Evolutionary conservation across 208 protist species (phyloP).

Genomic region (Crithidia bombi): DNA sequence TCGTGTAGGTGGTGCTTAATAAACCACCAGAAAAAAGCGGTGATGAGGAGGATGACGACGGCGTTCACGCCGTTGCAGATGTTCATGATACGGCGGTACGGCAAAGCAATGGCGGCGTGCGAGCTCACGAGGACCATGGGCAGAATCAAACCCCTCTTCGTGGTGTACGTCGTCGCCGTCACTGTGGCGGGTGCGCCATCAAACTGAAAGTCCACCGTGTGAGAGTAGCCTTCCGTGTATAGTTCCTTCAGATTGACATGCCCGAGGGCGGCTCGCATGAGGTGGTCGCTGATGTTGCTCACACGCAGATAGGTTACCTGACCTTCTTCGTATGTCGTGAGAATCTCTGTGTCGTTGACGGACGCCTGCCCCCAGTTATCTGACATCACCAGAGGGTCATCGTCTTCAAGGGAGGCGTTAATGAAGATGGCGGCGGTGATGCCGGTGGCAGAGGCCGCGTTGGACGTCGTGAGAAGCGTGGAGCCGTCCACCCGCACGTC

Average conservation of each 20-base stretch:
- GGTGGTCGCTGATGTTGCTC: conserved; percentile 35
- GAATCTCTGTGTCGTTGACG: conserved; percentile 7
- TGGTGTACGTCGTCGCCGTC: conserved; percentile 3
- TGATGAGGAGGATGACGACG: conserved; percentile 8
- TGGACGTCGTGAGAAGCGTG: not conserved
- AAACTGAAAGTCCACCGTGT: conserved; percentile 8
- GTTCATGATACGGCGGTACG: conserved; percentile 21
- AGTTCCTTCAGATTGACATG: conserved; percentile 28
- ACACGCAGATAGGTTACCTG: conserved; percentile 16
- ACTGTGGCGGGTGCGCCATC: not conserved
- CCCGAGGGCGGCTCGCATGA: conserved; percentile 43
- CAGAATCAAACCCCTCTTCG: not conserved
- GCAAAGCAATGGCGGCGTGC: conserved; percentile 1
- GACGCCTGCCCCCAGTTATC: conserved; percentile 37
- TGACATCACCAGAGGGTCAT: conserved; percentile 23
- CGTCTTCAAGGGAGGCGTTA: conserved; percentile 10
- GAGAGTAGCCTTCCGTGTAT: conserved; percentile 3
- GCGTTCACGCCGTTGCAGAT: conserved; percentile 15
- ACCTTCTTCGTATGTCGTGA: not conserved
- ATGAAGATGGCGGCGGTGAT: conserved; percentile 17
- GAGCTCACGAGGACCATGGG: conserved; percentile 22
- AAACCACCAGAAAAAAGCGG: conserved; percentile 10
- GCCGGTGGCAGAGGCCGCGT: not conserved
- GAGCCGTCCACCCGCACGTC: conserved; percentile 21
- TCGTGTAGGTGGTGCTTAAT: conserved; percentile 1